Conservation (phyloP, 306 rosid genomes). For the Elaeagnus macrophylla region DNA sequence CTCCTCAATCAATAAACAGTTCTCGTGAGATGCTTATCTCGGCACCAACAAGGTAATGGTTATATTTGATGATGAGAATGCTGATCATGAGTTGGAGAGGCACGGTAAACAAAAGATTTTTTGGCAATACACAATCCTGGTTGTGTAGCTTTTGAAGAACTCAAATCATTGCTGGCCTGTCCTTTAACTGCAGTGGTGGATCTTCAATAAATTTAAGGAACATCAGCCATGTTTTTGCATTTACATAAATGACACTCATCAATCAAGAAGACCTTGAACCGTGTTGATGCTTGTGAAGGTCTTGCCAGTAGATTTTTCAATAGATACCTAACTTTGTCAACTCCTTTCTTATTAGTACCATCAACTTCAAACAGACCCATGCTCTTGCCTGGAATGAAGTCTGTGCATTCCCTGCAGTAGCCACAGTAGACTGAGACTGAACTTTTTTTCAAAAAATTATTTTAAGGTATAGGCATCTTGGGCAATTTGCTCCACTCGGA, state of each 20-base stretch:
- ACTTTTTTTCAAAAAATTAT: no score
- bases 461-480: conserved; percentile 82
- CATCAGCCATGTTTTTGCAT: conserved; percentile 82
- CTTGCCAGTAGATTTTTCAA: conserved; percentile 42
- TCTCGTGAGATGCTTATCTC: no score
- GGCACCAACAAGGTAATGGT: no score
- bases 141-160: no score
- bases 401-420: conserved; percentile 72
- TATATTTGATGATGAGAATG: no score
- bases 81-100: no score
- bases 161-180: no score
- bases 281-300: conserved; percentile 40
- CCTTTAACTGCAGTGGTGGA: conserved; percentile 63
- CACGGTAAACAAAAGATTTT: no score
- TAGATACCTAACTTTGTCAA: conserved; percentile 61
- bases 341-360: conserved; percentile 76
- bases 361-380: conserved; percentile 69
- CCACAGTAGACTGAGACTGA: no score
- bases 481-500: conserved; percentile 88
- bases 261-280: conserved; percentile 60
- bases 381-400: conserved; percentile 59
- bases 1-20: no score
- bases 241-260: conserved; percentile 93
- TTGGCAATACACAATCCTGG: no score
- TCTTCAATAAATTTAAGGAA: conserved; percentile 89